These are phyloP conservation scores for Colletotrichum phormii DNA, from an alignment of 2,329 filamentous ascomycete genomes.

Conservation along the genomic window DNA sequence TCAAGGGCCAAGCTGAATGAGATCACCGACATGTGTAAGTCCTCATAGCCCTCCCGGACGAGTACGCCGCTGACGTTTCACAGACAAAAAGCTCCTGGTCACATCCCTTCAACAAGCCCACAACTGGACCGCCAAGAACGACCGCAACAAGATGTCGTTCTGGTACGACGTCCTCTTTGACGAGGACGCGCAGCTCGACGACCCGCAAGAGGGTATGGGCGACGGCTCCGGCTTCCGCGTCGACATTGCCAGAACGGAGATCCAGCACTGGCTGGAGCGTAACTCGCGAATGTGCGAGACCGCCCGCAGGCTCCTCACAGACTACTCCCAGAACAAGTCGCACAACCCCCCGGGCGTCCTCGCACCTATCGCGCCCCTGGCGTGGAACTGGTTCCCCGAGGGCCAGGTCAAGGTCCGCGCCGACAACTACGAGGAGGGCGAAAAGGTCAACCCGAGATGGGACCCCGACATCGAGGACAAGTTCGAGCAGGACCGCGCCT, in stretches of 20 bases:
- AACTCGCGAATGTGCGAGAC: conserved; percentile 70
- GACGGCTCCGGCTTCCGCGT: conserved; percentile 66
- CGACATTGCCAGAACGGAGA: conserved; percentile 68
- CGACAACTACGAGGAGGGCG: conserved; percentile 48
- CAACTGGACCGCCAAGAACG: conserved; percentile 77
- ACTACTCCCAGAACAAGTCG: conserved; percentile 64
- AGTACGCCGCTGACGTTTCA: conserved; percentile 36
- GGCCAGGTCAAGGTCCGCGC: conserved; percentile 47
- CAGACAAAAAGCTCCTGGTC: conserved; percentile 75
- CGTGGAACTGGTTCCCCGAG: conserved; percentile 67
- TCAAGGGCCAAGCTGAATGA: conserved; percentile 69
- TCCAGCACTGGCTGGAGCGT: conserved; percentile 71
- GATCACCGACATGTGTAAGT: conserved; percentile 73
- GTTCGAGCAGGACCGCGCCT: conserved; percentile 68
- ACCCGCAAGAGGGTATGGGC: conserved; percentile 63
- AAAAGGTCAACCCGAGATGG: conserved; percentile 61
- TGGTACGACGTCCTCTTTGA: conserved; percentile 76
- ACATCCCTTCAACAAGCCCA: conserved; percentile 75
- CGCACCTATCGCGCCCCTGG: conserved; percentile 61
- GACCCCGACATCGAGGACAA: conserved; percentile 65
- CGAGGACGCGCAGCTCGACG: conserved; percentile 60
- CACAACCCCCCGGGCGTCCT: conserved; percentile 62
- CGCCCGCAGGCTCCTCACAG: conserved; percentile 64
- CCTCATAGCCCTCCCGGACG: background rate
- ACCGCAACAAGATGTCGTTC: conserved; percentile 77